phyloP scores from a whole-genome alignment of 1,284 basidiomycete species.

The Anthracocystis walkeri region DNA sequence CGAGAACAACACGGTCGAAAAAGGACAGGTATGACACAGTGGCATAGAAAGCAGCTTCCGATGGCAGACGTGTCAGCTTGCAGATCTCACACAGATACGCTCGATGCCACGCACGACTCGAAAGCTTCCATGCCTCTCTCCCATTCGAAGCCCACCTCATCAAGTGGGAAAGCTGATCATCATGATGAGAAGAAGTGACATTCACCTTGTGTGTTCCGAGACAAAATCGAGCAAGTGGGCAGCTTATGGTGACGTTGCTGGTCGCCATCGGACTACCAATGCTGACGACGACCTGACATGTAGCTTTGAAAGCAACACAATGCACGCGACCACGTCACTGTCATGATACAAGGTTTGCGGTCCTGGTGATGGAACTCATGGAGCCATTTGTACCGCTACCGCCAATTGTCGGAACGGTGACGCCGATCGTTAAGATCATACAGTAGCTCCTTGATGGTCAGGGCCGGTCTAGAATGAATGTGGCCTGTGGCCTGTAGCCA shows the following conservation, averaged over 20 bases:
- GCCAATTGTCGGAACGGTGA: not conserved
- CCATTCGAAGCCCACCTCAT: too few relatives aligned
- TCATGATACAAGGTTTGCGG: not conserved
- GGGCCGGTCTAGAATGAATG: constrained; percentile 3
- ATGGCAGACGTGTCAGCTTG: not conserved
- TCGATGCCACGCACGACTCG: too few relatives aligned
- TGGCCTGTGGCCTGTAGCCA: constrained; percentile 12
- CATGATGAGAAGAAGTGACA: not conserved
- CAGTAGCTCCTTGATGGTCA: not conserved
- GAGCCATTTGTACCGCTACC: too few relatives aligned
- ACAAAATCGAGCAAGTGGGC: not conserved
- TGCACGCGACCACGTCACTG: not conserved
- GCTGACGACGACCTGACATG: not conserved
- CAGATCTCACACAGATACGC: not conserved
- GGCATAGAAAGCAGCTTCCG: not conserved
- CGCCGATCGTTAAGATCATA: not conserved
- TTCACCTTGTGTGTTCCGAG: not conserved
- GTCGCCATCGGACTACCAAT: not conserved
- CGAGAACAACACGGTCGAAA: constrained; percentile 6
- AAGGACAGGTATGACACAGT: not conserved
- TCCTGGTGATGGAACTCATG: not conserved
- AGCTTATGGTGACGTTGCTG: not conserved
- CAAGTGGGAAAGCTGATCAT: too few relatives aligned
- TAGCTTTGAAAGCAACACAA: constrained; percentile 1
- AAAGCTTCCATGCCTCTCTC: too few relatives aligned